A percentile compares a stretch with the other conserved stretches of the same genome.
Evolutionary conservation across 495 filamentous ascomycete species (phyloP).

Genomic region (Penicillium steckii): DNA sequence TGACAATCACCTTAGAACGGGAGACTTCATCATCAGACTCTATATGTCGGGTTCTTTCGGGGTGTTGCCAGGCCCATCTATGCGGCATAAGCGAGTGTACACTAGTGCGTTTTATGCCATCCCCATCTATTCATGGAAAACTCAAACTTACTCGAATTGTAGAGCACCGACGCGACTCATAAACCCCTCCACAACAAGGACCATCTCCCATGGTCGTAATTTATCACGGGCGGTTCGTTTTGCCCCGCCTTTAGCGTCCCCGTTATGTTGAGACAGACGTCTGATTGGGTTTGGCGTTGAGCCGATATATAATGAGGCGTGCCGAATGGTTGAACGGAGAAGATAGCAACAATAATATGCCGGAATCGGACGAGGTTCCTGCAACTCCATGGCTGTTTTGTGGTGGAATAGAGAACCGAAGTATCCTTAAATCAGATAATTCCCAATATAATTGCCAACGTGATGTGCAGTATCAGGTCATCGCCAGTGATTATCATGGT

Average conservation of each 20-base stretch:
- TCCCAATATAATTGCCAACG: no score
- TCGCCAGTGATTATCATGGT: not conserved
- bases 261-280: constrained; percentile 89
- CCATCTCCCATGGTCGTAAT: constrained; percentile 93
- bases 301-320: constrained; percentile 74
- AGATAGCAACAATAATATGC: constrained; percentile 83
- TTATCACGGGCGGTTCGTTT: constrained; percentile 61
- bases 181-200: constrained; percentile 83
- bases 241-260: constrained; percentile 74
- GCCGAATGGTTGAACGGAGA: constrained; percentile 72
- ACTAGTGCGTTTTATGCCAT: not conserved
- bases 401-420: no score
- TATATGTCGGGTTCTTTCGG: constrained; percentile 73
- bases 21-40: constrained; percentile 40
- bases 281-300: constrained; percentile 84
- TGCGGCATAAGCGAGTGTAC: not conserved
- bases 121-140: no score
- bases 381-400: no score
- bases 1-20: constrained; percentile 2
- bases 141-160: constrained; percentile 86
- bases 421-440: not conserved
- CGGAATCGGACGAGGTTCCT: constrained; percentile 53
- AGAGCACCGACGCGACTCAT: constrained; percentile 81
- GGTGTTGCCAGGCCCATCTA: constrained; percentile 93
- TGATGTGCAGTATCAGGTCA: no score